Conservation (phyloP, 805 yeast genomes). For the Teunomyces barrocoloradensis region DNA sequence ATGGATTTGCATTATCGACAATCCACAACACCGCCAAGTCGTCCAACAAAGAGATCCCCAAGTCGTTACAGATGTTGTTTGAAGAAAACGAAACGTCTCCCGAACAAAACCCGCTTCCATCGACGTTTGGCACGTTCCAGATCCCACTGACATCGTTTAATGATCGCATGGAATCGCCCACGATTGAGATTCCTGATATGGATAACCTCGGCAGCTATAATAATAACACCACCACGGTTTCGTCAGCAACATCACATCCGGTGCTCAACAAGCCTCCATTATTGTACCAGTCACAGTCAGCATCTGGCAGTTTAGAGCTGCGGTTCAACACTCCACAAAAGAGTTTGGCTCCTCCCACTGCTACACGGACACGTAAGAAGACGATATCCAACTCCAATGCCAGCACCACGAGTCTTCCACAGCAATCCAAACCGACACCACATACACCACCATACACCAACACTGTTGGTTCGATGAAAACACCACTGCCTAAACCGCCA, state of each 20-base stretch:
- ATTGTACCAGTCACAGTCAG: slow-evolving; percentile 42
- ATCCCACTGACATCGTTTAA: slow-evolving; percentile 9
- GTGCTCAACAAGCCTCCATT: slow-evolving; percentile 42
- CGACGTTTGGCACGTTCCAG: slow-evolving; percentile 7
- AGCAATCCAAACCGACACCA: slow-evolving; percentile 24
- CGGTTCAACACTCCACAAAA: slow-evolving; percentile 10
- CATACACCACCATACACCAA: slow-evolving; percentile 44
- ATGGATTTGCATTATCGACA: slow-evolving; percentile 5
- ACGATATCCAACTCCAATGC: slow-evolving; percentile 37
- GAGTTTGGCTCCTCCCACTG: slow-evolving; percentile 22
- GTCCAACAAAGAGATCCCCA: slow-evolving; percentile 54
- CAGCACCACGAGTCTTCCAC: slow-evolving; percentile 26
- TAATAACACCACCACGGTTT: background rate
- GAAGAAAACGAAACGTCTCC: slow-evolving; percentile 40
- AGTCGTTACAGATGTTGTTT: slow-evolving; percentile 67
- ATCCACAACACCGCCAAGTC: background rate
- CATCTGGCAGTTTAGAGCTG: slow-evolving; percentile 38
- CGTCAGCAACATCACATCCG: slow-evolving; percentile 9
- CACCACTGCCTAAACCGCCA: slow-evolving; percentile 38
- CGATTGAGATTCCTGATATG: slow-evolving; percentile 71
- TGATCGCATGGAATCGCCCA: slow-evolving; percentile 51
- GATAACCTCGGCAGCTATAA: slow-evolving; percentile 35
- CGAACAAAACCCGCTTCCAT: background rate
- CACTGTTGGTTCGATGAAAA: slow-evolving; percentile 25
- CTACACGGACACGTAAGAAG: slow-evolving; percentile 22